These are phyloP conservation scores for Curvularia verruculosa DNA, from an alignment of 2,329 filamentous ascomycete species.

Conservation along the genomic window DNA sequence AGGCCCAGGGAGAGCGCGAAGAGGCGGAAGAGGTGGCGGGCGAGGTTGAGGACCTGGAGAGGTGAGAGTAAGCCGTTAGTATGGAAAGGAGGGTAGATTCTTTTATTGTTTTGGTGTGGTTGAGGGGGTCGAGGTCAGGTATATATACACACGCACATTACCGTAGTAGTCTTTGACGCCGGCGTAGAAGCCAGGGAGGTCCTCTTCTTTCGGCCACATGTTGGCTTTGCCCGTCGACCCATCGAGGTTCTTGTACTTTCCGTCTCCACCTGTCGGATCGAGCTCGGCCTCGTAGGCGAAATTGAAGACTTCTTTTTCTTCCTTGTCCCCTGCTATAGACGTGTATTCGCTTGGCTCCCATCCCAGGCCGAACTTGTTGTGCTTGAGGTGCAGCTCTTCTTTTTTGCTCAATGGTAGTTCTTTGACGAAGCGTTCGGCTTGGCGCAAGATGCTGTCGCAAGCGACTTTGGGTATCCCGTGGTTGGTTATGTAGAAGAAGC, in stretches of 20 bases:
- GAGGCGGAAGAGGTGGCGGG: slow-evolving; percentile 50
- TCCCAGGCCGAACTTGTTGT: slow-evolving; percentile 50
- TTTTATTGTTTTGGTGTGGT: too few relatives aligned
- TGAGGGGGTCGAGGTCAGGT: too few relatives aligned
- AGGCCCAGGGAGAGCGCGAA: slow-evolving; percentile 51
- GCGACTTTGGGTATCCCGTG: slow-evolving; percentile 43
- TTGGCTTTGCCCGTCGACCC: slow-evolving; percentile 46
- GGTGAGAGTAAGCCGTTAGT: too few relatives aligned
- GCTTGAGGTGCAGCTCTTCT: slow-evolving; percentile 48
- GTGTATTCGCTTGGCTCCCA: slow-evolving; percentile 53
- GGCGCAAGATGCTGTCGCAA: slow-evolving; percentile 41
- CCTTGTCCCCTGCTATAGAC: slow-evolving; percentile 49
- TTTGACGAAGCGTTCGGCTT: slow-evolving; percentile 49
- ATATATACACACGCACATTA: not conserved
- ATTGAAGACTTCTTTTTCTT: slow-evolving; percentile 54
- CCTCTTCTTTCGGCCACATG: slow-evolving; percentile 49
- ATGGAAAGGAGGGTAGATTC: too few relatives aligned
- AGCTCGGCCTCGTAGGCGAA: slow-evolving; percentile 52
- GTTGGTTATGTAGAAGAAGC: slow-evolving; percentile 52
- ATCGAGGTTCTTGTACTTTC: slow-evolving; percentile 51
- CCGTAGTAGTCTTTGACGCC: slow-evolving; percentile 50
- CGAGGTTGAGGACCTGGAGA: slow-evolving; percentile 42
- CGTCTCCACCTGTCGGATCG: slow-evolving; percentile 51
- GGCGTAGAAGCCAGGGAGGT: slow-evolving; percentile 49
- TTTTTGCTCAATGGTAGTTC: slow-evolving; percentile 43